These are phyloP conservation scores for Vachellia collinsii DNA, from an alignment of 306 rosid species.

Conservation along the genomic window DNA sequence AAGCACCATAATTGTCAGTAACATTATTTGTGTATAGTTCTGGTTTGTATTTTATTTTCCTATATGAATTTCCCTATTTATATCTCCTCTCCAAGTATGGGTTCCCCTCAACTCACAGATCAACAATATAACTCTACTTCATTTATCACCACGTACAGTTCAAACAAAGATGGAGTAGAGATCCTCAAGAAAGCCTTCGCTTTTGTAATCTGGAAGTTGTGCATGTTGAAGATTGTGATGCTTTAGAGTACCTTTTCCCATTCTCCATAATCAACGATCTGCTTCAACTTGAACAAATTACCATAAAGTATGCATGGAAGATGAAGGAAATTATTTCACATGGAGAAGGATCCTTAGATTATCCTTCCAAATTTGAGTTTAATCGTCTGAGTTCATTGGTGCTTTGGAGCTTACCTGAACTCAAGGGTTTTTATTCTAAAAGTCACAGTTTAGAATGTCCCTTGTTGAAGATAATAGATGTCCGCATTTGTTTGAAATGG, in stretches of 20 bases:
- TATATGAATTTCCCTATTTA: too few species aligned
- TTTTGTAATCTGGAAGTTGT: neutral
- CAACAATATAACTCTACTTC: neutral
- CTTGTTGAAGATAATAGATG: neutral
- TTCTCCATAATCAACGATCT: neutral
- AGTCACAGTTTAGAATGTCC: slow-evolving; percentile 33
- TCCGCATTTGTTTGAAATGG: neutral
- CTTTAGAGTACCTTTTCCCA: neutral
- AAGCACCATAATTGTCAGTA: too few species aligned
- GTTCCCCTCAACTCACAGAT: too few species aligned
- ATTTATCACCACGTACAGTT: neutral
- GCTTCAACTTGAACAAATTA: neutral
- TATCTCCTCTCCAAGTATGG: too few species aligned
- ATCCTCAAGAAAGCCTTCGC: neutral
- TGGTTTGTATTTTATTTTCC: too few species aligned
- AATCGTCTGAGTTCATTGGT: neutral
- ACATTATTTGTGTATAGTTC: too few species aligned
- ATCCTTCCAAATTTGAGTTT: neutral
- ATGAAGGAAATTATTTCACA: neutral
- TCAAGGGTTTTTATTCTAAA: neutral
- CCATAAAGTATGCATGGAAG: slow-evolving; percentile 7
- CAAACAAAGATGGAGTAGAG: neutral
- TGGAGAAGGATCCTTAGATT: neutral
- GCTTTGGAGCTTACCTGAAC: neutral
- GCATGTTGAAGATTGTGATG: slow-evolving; percentile 8